Evolutionary conservation across 495 filamentous ascomycete species (phyloP), one percentile per base, ranked within the genome.

Genomic region (Schizothecium vesticola): DNA sequence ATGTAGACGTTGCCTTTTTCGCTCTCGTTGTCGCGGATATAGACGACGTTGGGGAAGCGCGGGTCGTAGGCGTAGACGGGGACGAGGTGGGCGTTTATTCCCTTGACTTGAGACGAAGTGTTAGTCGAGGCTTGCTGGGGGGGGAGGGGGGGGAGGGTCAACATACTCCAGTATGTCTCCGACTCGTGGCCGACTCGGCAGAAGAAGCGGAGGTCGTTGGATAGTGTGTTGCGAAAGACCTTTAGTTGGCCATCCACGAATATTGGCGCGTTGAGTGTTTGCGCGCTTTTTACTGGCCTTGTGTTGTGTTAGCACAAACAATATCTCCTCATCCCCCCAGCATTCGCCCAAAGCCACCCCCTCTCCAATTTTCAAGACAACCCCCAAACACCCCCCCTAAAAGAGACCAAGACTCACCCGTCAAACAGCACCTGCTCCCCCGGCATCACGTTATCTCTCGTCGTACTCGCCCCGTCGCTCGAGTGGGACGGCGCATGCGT

Each of bases 81-180:
- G n/a, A 79, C 72, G 1, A 79, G 72, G 43, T 79, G 73, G 11
- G 77, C 77, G 22, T 77, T 77, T 12, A 31, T 60, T 8, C 72
- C 70, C 74, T 78, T 79, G 36, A 79, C 77, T 79, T 33, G 56
- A 29, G 22, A 59, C n/a, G 31, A 24, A 12, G 4, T 29, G 26
- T 29, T 33, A 16, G 6, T 51, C 9, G 23, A 4, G 12, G 63
- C 28, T 4, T 59, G 26, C 22, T 28, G 6, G n/a, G 7, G 51
- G 58, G 26, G 22, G n/a, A n/a, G n/a, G n/a, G n/a, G n/a, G n/a
- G n/a, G n/a, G n/a, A n/a, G n/a, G 55, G 22, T 21, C 1, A 4
- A 61, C 72, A n/a, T 72, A 77, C 76, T 75, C 76, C 77, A 74
- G 26, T 74, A 76, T 1, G 77, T 79, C 62, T 79, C 77, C 11